Conservation (phyloP, 257 asterid genomes). For the Jacaranda copaia region DNA sequence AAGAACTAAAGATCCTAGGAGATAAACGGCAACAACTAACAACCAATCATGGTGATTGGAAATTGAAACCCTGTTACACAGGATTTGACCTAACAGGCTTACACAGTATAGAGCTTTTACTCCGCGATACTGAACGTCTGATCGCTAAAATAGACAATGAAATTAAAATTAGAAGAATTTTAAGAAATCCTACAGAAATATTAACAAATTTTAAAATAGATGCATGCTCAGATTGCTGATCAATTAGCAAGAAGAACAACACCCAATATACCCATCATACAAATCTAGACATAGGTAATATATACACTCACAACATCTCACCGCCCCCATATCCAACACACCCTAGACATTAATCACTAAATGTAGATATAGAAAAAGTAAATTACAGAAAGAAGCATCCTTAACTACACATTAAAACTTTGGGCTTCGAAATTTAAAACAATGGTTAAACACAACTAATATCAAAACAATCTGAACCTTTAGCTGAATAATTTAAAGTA, state of each 20-base stretch:
- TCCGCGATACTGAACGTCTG: conserved; percentile 20
- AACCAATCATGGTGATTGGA: not conserved
- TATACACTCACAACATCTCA: not conserved
- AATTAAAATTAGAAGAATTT: conserved; percentile 4
- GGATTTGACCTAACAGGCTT: not conserved
- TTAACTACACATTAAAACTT: conserved; percentile 9
- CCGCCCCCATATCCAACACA: not conserved
- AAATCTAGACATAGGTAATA: not conserved
- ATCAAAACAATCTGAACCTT: conserved; percentile 28
- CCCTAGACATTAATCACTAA: not conserved
- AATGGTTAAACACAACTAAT: not conserved
- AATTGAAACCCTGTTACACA: not conserved
- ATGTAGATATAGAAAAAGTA: not conserved
- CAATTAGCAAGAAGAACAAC: not conserved
- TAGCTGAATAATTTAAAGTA: not conserved
- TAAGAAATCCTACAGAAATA: not conserved
- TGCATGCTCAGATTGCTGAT: not conserved
- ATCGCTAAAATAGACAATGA: conserved; percentile 5
- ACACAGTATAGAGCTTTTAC: not conserved
- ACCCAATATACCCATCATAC: not conserved
- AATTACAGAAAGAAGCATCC: not conserved
- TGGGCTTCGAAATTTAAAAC: not conserved
- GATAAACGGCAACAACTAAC: conserved; percentile 1
- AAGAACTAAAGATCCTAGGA: not conserved
- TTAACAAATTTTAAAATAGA: not conserved